These are phyloP conservation scores for Fusarium virguliforme DNA, from an alignment of 2,329 filamentous ascomycete genomes.

Conservation along the genomic window DNA sequence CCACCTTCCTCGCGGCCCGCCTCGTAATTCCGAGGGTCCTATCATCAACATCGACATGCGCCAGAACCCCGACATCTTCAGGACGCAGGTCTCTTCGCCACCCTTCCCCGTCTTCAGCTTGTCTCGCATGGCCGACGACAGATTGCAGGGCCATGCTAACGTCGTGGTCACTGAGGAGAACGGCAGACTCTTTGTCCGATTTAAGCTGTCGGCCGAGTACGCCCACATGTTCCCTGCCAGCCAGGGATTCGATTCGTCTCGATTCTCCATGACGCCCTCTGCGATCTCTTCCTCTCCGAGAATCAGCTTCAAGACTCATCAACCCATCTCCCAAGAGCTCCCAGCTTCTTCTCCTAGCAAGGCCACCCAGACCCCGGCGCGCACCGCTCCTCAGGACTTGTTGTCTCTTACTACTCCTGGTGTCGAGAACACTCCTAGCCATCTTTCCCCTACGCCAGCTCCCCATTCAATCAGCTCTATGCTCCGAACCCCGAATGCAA, in stretches of 20 bases:
- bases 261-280: conserved; percentile 45
- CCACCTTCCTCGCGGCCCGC: too few species aligned
- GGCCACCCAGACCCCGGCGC: conserved; percentile 7
- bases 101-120: conserved; percentile 47
- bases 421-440: neutral
- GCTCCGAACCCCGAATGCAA: conserved; percentile 21
- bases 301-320: conserved; percentile 33
- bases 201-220: conserved; percentile 57
- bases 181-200: conserved; percentile 56
- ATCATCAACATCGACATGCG: conserved; percentile 56
- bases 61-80: conserved; percentile 57
- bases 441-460: neutral
- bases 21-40: too few species aligned
- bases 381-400: neutral
- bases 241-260: conserved; percentile 52
- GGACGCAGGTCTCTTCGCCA: conserved; percentile 38
- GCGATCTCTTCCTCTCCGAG: conserved; percentile 47
- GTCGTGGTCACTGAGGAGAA: conserved; percentile 52
- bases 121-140: conserved; percentile 49
- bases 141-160: conserved; percentile 53
- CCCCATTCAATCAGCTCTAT: conserved; percentile 1
- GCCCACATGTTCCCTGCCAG: conserved; percentile 52
- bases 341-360: conserved; percentile 8
- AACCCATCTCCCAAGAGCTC: neutral
- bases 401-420: neutral